Conservation (phyloP, 345 rosid species). For the Zanthoxylum bungeanum region DNA sequence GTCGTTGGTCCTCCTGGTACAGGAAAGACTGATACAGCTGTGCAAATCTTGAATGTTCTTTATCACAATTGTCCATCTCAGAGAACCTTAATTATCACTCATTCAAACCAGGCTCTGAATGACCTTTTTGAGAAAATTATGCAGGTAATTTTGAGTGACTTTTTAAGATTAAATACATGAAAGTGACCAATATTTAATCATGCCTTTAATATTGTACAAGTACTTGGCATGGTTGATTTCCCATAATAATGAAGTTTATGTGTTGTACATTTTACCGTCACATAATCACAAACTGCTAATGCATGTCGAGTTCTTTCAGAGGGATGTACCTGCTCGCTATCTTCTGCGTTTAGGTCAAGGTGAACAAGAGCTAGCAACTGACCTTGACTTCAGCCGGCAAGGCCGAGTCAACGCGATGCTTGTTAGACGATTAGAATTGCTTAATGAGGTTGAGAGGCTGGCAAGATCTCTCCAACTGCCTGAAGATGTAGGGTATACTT, state of each 20-base stretch:
- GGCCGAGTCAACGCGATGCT: conserved; percentile 98
- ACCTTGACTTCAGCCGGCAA: conserved; percentile 94
- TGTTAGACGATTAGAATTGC: conserved; percentile 87
- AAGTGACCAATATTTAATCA: background rate
- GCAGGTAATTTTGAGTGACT: conserved; percentile 45
- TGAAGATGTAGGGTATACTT: conserved; percentile 95
- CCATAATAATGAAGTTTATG: background rate
- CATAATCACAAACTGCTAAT: conserved; percentile 7
- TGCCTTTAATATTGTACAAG: background rate
- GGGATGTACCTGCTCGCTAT: conserved; percentile 96
- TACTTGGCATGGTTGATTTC: background rate
- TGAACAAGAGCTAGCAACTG: conserved; percentile 96
- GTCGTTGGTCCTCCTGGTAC: conserved; percentile 99
- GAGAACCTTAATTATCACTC: conserved; percentile 94
- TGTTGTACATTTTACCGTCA: background rate
- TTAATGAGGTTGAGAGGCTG: conserved; percentile 89
- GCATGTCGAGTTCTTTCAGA: conserved; percentile 42
- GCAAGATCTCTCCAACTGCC: conserved; percentile 93
- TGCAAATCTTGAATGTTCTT: conserved; percentile 88
- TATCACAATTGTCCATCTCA: conserved; percentile 98
- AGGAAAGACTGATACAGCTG: conserved; percentile 98
- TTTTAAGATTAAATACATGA: background rate
- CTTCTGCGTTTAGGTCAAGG: conserved; percentile 99
- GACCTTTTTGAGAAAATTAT: conserved; percentile 98
- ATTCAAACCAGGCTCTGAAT: conserved; percentile 97